phyloP scores from a whole-genome alignment of 331 rosid genomes.

The Ulmus americana region DNA sequence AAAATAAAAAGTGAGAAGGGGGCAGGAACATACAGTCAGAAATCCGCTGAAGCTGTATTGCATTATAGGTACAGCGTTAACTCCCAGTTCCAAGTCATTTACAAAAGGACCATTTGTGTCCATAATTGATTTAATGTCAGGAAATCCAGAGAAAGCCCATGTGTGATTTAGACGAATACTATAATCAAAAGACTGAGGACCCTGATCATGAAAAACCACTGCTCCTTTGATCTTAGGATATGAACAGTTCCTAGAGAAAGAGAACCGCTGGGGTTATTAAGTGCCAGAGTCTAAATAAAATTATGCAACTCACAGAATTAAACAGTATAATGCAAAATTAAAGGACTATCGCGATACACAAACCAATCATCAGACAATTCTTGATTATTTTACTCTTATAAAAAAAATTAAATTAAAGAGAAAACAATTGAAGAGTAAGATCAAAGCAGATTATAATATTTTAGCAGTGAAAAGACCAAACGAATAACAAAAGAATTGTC shows the following conservation, averaged over 20 bases:
- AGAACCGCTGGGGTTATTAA: constrained; percentile 17
- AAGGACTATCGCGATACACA: background rate
- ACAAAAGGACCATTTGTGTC: constrained; percentile 88
- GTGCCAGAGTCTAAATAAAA: constrained; percentile 13
- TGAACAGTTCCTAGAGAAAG: constrained; percentile 65
- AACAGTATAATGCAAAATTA: background rate
- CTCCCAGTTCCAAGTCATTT: constrained; percentile 80
- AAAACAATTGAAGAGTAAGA: too few species aligned
- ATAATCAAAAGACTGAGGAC: constrained; percentile 76
- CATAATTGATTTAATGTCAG: constrained; percentile 85
- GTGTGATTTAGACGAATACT: constrained; percentile 96
- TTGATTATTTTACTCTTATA: background rate
- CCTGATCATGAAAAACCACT: constrained; percentile 77
- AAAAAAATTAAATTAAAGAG: background rate
- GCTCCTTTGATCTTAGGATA: constrained; percentile 89
- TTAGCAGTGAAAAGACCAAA: background rate
- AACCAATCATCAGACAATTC: background rate
- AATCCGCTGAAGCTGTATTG: constrained; percentile 95
- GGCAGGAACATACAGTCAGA: constrained; percentile 58
- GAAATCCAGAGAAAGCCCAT: constrained; percentile 99
- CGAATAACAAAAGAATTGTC: background rate
- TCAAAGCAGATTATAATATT: background rate
- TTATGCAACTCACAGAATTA: constrained; percentile 17
- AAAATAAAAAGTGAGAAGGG: constrained; percentile 24
- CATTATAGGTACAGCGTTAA: constrained; percentile 67